A percentile compares a stretch with the other conserved stretches of the same genome.
These are phyloP conservation scores for Oryza australiensis DNA, from an alignment of 176 grass and related monocot species.

Conservation along the genomic window DNA sequence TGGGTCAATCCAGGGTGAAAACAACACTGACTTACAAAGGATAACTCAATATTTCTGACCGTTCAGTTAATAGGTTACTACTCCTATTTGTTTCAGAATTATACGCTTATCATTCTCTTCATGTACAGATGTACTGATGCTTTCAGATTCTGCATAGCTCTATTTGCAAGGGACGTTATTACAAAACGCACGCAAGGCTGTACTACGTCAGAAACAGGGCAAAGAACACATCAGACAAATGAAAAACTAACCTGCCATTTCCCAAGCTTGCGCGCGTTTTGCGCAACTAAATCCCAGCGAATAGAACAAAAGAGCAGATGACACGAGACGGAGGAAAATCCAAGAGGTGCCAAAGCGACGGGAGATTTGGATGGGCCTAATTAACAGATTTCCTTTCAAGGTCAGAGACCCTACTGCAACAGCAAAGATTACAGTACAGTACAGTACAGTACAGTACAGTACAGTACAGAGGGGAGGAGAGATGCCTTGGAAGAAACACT, in stretches of 20 bases:
- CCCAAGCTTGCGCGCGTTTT: not conserved
- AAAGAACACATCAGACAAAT: not conserved
- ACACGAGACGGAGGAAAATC: not conserved
- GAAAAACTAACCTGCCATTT: not conserved
- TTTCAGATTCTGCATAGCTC: not conserved
- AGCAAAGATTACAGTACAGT: too few species aligned
- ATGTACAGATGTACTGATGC: not conserved
- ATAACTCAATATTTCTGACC: not conserved
- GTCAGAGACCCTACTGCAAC: not conserved
- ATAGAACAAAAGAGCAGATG: not conserved
- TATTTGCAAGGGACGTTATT: not conserved
- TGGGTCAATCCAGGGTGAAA: not conserved
- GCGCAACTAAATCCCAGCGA: constrained; percentile 8
- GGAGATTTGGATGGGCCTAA: constrained; percentile 30
- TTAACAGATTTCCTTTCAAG: not conserved
- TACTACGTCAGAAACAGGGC: not conserved
- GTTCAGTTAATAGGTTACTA: not conserved
- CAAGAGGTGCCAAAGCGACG: not conserved
- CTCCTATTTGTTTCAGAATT: not conserved
- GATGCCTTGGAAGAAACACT: constrained; percentile 46
- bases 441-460: too few species aligned
- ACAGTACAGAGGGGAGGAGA: not conserved
- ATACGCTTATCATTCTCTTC: not conserved
- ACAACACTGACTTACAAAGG: too few species aligned
- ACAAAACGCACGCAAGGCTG: constrained; percentile 1